Evolutionary conservation across 2,329 filamentous ascomycete genomes (phyloP).

Genomic region (Fusarium oligoseptatum): DNA sequence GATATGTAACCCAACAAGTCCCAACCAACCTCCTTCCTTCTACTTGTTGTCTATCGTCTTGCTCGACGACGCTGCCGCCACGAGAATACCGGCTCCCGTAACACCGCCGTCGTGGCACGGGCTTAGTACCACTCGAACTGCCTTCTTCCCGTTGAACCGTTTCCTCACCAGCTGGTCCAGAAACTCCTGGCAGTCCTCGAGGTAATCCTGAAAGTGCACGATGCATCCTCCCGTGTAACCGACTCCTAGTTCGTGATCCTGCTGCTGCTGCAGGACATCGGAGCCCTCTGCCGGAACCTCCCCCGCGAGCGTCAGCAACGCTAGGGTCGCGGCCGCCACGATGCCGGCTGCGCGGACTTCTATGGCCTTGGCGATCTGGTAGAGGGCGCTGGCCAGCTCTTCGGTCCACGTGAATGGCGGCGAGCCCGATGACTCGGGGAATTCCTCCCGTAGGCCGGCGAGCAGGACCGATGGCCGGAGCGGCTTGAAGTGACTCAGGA

Average conservation of each 20-base stretch:
- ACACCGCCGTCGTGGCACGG: slow-evolving; percentile 74
- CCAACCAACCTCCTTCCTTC: slow-evolving; percentile 7
- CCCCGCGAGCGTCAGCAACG: slow-evolving; percentile 75
- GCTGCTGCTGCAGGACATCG: slow-evolving; percentile 14
- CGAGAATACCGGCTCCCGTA: slow-evolving; percentile 71
- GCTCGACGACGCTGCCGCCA: slow-evolving; percentile 56
- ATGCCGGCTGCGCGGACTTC: slow-evolving; percentile 80
- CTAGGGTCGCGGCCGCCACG: slow-evolving; percentile 79
- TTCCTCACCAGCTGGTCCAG: slow-evolving; percentile 67
- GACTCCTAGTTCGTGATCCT: slow-evolving; percentile 72
- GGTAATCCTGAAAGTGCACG: slow-evolving; percentile 81
- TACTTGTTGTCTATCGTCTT: slow-evolving; percentile 54
- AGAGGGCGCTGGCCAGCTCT: slow-evolving; percentile 70
- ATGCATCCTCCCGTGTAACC: slow-evolving; percentile 87
- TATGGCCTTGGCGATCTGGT: slow-evolving; percentile 77
- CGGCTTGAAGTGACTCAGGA: slow-evolving; percentile 78
- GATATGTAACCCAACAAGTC: slow-evolving; percentile 21
- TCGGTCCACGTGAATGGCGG: slow-evolving; percentile 73
- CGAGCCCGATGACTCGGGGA: slow-evolving; percentile 61
- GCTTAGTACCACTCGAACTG: slow-evolving; percentile 62
- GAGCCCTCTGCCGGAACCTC: slow-evolving; percentile 66
- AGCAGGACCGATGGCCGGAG: slow-evolving; percentile 59
- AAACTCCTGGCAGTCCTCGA: slow-evolving; percentile 76
- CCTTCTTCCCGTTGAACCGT: slow-evolving; percentile 46
- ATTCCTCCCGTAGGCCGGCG: slow-evolving; percentile 63